Conservation (phyloP, 1,139 yeast species). For the Blastobotrys indianensis region DNA sequence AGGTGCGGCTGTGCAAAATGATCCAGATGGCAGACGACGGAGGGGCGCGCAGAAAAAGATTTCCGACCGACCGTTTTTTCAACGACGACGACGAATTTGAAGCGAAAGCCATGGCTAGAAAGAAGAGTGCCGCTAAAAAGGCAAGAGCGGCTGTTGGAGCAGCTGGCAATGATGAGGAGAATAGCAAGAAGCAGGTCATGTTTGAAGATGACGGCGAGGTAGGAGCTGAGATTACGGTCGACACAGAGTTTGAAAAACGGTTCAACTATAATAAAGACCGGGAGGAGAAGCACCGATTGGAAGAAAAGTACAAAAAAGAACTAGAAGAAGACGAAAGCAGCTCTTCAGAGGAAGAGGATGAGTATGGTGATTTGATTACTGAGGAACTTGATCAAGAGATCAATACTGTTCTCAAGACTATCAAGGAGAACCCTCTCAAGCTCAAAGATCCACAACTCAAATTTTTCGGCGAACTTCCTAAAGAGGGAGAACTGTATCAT, state of each 20-base stretch:
- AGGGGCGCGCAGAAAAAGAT: slow-evolving; percentile 2
- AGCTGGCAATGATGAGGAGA: slow-evolving; percentile 9
- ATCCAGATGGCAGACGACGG: not conserved
- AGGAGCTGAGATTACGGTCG: slow-evolving; percentile 27
- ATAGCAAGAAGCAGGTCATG: slow-evolving; percentile 11
- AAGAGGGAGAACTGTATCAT: slow-evolving; percentile 25
- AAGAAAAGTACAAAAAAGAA: slow-evolving; percentile 27
- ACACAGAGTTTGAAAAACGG: slow-evolving; percentile 30
- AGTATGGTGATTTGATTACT: slow-evolving; percentile 80
- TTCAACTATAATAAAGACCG: slow-evolving; percentile 33
- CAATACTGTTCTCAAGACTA: slow-evolving; percentile 60
- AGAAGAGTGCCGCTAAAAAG: slow-evolving; percentile 79
- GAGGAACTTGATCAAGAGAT: slow-evolving; percentile 81
- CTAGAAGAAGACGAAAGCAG: slow-evolving; percentile 31
- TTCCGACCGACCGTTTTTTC: not conserved
- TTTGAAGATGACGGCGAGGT: slow-evolving; percentile 21
- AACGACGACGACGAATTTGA: not conserved
- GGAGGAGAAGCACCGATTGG: slow-evolving; percentile 29
- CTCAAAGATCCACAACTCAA: slow-evolving; percentile 60
- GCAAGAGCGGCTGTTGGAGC: slow-evolving; percentile 48
- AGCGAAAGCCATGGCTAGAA: slow-evolving; percentile 63
- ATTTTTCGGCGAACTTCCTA: slow-evolving; percentile 65
- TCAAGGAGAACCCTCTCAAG: slow-evolving; percentile 53
- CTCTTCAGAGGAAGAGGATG: slow-evolving; percentile 79
- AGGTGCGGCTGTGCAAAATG: too few relatives aligned